phyloP scores from a whole-genome alignment of 306 rosid species.

The Vicia villosa region DNA sequence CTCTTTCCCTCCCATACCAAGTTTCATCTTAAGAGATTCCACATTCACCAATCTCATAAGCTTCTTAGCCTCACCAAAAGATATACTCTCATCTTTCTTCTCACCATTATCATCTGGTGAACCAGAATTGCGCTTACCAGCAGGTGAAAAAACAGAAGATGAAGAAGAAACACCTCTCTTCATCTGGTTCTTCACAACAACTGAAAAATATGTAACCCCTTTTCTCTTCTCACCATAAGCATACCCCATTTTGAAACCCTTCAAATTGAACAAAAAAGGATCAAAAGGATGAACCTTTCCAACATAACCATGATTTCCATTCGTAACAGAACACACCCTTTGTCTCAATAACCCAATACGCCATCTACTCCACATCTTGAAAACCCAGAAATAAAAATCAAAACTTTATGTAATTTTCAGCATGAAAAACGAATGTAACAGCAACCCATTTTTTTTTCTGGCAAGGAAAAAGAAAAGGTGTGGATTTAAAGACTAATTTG shows the following conservation, averaged over 20 bases:
- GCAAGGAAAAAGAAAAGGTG: background rate
- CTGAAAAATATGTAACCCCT: conserved; percentile 31
- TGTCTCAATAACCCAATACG: conserved; percentile 38
- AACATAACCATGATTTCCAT: conserved; percentile 33
- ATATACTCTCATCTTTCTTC: conserved; percentile 37
- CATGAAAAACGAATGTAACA: conserved; percentile 24
- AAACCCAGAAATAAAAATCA: background rate
- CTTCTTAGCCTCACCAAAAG: conserved; percentile 75
- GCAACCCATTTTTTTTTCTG: conserved; percentile 19
- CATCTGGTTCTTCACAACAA: conserved; percentile 24
- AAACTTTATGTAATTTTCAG: conserved; percentile 10
- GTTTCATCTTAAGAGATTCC: conserved; percentile 70
- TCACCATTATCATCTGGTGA: conserved; percentile 15
- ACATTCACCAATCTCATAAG: conserved; percentile 85
- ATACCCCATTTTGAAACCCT: conserved; percentile 25
- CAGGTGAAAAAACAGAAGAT: too few species aligned
- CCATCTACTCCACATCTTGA: conserved; percentile 50
- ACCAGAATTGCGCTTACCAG: too few species aligned
- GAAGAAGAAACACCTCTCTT: conserved; percentile 43
- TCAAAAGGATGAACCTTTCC: conserved; percentile 34
- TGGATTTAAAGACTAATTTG: conserved; percentile 26
- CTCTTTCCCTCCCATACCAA: conserved; percentile 66
- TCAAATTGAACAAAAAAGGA: conserved; percentile 33
- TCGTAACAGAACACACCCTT: conserved; percentile 33
- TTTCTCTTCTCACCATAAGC: conserved; percentile 30